Evolutionary conservation across 2,329 filamentous ascomycete genomes (phyloP).

Genomic region (Penicillium palitans): DNA sequence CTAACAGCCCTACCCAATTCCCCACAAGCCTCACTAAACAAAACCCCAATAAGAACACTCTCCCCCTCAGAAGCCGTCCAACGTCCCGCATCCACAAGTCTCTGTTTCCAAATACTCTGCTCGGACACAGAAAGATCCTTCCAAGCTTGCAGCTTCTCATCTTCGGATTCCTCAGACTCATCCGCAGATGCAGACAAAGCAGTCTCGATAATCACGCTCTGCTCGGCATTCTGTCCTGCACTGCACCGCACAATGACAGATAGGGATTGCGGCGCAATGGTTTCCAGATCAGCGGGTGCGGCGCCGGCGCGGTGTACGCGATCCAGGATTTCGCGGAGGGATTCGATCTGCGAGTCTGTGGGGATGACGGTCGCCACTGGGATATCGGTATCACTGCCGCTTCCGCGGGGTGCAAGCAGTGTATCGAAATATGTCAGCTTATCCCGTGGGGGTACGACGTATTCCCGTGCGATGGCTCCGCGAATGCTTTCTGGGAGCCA

Average conservation of each 20-base stretch:
- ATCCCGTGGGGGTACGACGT: slow-evolving; percentile 30
- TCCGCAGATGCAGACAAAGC: slow-evolving; percentile 9
- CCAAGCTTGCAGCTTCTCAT: slow-evolving; percentile 54
- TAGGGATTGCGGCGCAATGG: slow-evolving; percentile 12
- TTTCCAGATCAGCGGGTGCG: slow-evolving; percentile 21
- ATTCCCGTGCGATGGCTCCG: slow-evolving; percentile 42
- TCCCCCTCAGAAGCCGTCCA: slow-evolving; percentile 81
- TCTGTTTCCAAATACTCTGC: slow-evolving; percentile 67
- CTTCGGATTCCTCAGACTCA: slow-evolving; percentile 5
- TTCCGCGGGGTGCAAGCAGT: slow-evolving; percentile 7
- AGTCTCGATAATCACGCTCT: slow-evolving; percentile 28
- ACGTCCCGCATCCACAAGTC: slow-evolving; percentile 68
- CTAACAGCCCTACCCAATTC: slow-evolving; percentile 17
- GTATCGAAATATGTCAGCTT: slow-evolving; percentile 20
- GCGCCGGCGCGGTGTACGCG: slow-evolving; percentile 26
- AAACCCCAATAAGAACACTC: slow-evolving; percentile 70
- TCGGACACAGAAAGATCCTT: slow-evolving; percentile 66
- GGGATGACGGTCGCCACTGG: slow-evolving; percentile 1
- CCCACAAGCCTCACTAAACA: slow-evolving; percentile 67
- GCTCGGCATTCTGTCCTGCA: slow-evolving; percentile 19
- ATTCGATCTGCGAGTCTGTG: slow-evolving; percentile 16
- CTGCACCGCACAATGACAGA: slow-evolving; percentile 29
- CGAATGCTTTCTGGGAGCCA: slow-evolving; percentile 57
- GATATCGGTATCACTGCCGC: not conserved
- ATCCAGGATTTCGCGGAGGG: slow-evolving; percentile 33